A percentile compares a stretch with the other conserved stretches of the same genome.
Conservation (phyloP, 306 rosid genomes). For the Corylus heterophylla region DNA sequence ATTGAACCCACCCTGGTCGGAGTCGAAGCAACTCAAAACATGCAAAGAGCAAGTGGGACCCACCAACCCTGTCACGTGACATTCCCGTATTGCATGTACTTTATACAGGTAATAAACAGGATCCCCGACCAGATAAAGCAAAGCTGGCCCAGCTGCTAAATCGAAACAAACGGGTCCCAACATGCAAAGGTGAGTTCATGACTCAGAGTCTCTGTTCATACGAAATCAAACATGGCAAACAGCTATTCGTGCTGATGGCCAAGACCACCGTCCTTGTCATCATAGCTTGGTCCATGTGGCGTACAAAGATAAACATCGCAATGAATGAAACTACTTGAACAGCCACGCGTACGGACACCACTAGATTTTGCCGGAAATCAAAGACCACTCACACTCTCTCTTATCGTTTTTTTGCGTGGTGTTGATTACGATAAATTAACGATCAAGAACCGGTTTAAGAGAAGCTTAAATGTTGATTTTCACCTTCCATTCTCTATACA, state of each 20-base stretch:
- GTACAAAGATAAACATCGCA: background rate
- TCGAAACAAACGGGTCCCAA: no score
- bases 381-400: background rate
- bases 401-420: background rate
- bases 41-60: no score
- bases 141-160: no score
- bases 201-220: background rate
- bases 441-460: background rate
- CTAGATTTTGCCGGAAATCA: slow-evolving; percentile 4
- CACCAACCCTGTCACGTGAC: no score
- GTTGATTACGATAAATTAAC: background rate
- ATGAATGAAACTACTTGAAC: background rate
- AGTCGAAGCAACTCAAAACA: no score
- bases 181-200: no score
- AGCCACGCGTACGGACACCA: slow-evolving; percentile 1
- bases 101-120: no score
- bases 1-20: no score
- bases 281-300: no score
- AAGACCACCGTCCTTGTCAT: background rate
- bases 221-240: background rate
- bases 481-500: slow-evolving; percentile 7
- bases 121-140: no score
- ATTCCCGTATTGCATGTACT: no score
- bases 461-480: background rate
- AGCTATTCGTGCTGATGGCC: background rate